Base-by-base conservation (phyloP, 108 stramenopile genomes). In the Fistulifera pelliculosa region DNA sequence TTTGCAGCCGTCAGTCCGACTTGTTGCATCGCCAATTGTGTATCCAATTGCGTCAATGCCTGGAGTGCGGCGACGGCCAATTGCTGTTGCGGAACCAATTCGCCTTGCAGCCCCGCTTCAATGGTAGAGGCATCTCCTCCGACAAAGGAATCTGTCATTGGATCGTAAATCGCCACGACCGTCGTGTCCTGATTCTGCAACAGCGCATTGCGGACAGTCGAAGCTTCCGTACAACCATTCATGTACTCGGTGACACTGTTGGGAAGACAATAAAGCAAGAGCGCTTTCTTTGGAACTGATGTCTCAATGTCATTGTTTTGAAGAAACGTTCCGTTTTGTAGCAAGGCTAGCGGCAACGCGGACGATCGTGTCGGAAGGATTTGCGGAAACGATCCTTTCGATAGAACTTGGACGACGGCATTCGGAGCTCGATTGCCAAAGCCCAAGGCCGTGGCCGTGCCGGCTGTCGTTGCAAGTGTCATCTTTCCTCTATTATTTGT, bases 181-280 rank as follows among this genome's bases (percentile, higher is more conserved):
- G 64, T 62, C 18, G 63, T 39, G 38, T 27, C 27, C 23, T 52
- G 61, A 10, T 58, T 54, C 10, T 45, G 24, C 35, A 77, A 65
- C 21, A 76, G 49, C n/a, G 56, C 53, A 14, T 80, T 82, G 40
- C 87, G 80, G 11, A 92, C 74, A 39, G 60, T 47, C n/a, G 69
- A 68, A 14, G 80, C 76, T 52, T 93, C 87, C 15, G 47, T 35
- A 47, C 56, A 58, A 42, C 67, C 66, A 8, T 49, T 49, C 12
- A 86, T 58, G 41, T 93, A 93, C 58, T 93, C 91, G 8, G 91
- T 69, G 14, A 76, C 65, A 6, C 64, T 67, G 0, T 56, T 69
- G 2, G 91, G 91, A 6, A 89, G 71, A 52, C 79, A 80, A 67
- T 89, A 89, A n/a, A n/a, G n/a, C 12, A 93, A 35, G 39, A 85